phyloP scores from a whole-genome alignment of 805 yeast species.

The Candida ortonii region DNA sequence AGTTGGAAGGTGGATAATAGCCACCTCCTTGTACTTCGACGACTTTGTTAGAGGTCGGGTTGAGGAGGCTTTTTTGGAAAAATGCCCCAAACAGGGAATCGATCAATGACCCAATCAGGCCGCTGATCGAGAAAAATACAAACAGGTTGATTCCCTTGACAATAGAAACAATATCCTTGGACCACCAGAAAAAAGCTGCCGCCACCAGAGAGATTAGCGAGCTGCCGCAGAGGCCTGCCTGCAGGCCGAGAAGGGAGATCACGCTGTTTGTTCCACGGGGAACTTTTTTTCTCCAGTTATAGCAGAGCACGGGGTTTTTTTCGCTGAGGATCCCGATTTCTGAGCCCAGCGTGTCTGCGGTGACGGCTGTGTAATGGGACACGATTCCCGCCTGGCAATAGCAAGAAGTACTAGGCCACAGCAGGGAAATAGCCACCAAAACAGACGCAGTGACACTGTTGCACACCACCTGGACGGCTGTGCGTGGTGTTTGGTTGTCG shows the following conservation, averaged over 20 bases:
- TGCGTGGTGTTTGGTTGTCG: not conserved
- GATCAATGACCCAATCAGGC: slow-evolving; percentile 11
- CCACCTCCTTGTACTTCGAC: slow-evolving; percentile 14
- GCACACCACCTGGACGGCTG: slow-evolving; percentile 12
- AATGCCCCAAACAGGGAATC: slow-evolving; percentile 15
- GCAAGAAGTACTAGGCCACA: not conserved
- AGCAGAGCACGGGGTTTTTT: slow-evolving; percentile 6
- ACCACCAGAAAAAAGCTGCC: too few species aligned
- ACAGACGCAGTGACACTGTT: slow-evolving; percentile 11
- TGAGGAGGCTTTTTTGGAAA: slow-evolving; percentile 9
- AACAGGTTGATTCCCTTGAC: too few species aligned
- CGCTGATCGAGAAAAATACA: slow-evolving; percentile 9
- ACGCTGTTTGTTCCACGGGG: slow-evolving; percentile 19
- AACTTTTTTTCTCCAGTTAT: slow-evolving; percentile 10
- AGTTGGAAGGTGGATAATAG: not conserved
- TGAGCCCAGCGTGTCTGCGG: slow-evolving; percentile 13
- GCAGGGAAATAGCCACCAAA: not conserved
- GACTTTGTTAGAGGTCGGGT: slow-evolving; percentile 2
- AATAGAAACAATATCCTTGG: too few species aligned
- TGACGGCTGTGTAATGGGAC: slow-evolving; percentile 13
- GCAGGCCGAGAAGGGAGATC: slow-evolving; percentile 9
- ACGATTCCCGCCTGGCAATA: slow-evolving; percentile 8
- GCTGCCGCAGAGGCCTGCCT: slow-evolving; percentile 12
- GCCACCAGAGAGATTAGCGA: slow-evolving; percentile 6
- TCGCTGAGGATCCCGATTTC: slow-evolving; percentile 14